Evolutionary conservation across 495 filamentous ascomycete species (phyloP), one percentile per base, ranked within the genome.

Genomic region (Coniosporium apollinis): DNA sequence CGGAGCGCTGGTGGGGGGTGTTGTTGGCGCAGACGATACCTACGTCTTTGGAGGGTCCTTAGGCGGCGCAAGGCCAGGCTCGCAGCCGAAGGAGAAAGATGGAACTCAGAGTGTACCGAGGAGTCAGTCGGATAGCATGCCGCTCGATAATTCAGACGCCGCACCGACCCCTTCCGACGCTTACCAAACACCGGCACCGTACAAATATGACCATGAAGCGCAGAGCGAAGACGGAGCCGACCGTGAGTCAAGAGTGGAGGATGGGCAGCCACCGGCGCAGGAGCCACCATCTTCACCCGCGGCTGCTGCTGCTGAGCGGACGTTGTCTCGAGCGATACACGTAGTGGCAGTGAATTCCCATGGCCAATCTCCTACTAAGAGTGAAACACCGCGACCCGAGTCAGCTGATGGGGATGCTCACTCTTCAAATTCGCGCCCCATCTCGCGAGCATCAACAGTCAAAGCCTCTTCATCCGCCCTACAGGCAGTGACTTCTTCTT

Each of bases 1-100:
- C 46, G 28, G 57, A 47, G 21, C 49, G 47, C 33, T 50, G 59
- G 26, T 41, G 64, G 33, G 46, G 38, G 11, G 44, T 29, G 8
- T 44, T 43, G 16, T 28, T 14, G 63, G 62, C 24, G 49, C 49
- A 18, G 74, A 79, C 51, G 76, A 81, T 50, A 79, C 72, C 32
- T 78, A 62, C 52, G 50, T 76, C 42, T 76, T 75, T 51, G 72
- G 74, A 28, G 48, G 47, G 25, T 48, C 46, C 16, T 43, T 51
- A 3, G 51, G 44, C 8, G 38, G 46, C 20, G 38, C 49, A 11
- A 36, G 42, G 28, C 37, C 50, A 22, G 30, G 22, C 11, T 34
- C 39, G 6, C 24, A 29, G n/a, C n/a, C n/a, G n/a, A n/a, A n/a
- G n/a, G n/a, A n/a, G n/a, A n/a, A n/a, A n/a, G n/a, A n/a, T n/a